A percentile compares a stretch with the other conserved stretches of the same genome.
Conservation (phyloP, 1,139 yeast genomes). For the Candida mesenterica region DNA sequence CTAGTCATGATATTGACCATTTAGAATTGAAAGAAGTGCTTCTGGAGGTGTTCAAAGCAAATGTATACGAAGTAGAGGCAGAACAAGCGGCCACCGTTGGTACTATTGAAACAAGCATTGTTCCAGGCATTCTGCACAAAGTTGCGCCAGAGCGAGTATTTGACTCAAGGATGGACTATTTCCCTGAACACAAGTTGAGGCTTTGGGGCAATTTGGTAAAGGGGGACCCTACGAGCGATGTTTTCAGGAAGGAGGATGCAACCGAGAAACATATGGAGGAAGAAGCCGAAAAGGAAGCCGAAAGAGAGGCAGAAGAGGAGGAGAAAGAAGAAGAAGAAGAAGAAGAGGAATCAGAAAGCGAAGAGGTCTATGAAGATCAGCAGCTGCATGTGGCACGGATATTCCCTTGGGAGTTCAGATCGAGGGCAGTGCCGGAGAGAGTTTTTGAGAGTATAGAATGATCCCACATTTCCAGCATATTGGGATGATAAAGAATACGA, state of each 20-base stretch:
- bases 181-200: conserved; percentile 26
- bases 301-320: conserved; percentile 3
- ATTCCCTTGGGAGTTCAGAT: conserved; percentile 41
- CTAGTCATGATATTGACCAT: too few relatives aligned
- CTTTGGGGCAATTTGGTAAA: conserved; percentile 5
- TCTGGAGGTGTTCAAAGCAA: not conserved
- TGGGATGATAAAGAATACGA: not conserved
- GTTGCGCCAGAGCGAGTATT: conserved; percentile 33
- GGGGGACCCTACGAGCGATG: too few relatives aligned
- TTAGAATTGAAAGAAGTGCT: not conserved
- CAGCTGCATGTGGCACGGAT: conserved; percentile 18
- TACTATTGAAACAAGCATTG: not conserved
- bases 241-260: too few relatives aligned
- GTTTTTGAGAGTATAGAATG: conserved; percentile 27
- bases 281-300: conserved; percentile 1
- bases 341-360: conserved; percentile 4
- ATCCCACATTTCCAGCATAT: too few relatives aligned
- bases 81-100: not conserved
- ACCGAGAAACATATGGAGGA: too few relatives aligned
- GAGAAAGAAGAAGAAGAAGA: conserved; percentile 4
- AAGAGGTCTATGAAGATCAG: conserved; percentile 3
- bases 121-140: conserved; percentile 10
- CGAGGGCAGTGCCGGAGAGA: conserved; percentile 24
- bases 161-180: conserved; percentile 25
- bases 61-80: not conserved